Conservation (phyloP, 306 rosid genomes). For the Vigna mungo region DNA sequence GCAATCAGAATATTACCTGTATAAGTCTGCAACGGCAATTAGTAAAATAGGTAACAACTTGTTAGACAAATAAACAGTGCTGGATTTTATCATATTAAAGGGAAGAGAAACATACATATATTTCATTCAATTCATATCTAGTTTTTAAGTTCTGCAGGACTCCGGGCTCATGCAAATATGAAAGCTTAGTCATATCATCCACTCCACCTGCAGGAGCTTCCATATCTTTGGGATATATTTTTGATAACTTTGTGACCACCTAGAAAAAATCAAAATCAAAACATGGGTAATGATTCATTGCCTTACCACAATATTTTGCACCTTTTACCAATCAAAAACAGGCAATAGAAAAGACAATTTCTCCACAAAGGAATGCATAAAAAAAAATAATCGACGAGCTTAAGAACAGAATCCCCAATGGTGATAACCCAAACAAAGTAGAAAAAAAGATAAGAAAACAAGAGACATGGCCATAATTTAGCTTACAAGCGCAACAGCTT, state of each 20-base stretch:
- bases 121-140: conserved; percentile 96
- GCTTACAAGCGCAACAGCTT: not conserved
- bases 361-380: conserved; percentile 33
- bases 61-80: conserved; percentile 28
- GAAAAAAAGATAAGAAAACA: not conserved
- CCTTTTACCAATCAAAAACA: conserved; percentile 16
- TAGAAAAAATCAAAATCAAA: conserved; percentile 47
- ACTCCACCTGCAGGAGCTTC: conserved; percentile 98
- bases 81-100: conserved; percentile 35
- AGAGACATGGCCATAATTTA: not conserved
- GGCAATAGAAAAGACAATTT: conserved; percentile 11
- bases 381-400: conserved; percentile 10
- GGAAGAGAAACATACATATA: conserved; percentile 65
- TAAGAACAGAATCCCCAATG: conserved; percentile 6
- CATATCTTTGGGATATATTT: conserved; percentile 82
- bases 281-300: conserved; percentile 29
- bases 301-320: conserved; percentile 8
- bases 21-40: conserved; percentile 74
- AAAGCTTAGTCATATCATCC: conserved; percentile 98
- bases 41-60: conserved; percentile 28
- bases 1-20: conserved; percentile 98
- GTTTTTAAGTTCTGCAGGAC: conserved; percentile 86
- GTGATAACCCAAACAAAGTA: not conserved
- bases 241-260: conserved; percentile 74
- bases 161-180: conserved; percentile 99